Percentiles rank a stretch among this genome's conserved stretches.
Conservation (phyloP, 345 rosid species). For the Anacardium occidentale region DNA sequence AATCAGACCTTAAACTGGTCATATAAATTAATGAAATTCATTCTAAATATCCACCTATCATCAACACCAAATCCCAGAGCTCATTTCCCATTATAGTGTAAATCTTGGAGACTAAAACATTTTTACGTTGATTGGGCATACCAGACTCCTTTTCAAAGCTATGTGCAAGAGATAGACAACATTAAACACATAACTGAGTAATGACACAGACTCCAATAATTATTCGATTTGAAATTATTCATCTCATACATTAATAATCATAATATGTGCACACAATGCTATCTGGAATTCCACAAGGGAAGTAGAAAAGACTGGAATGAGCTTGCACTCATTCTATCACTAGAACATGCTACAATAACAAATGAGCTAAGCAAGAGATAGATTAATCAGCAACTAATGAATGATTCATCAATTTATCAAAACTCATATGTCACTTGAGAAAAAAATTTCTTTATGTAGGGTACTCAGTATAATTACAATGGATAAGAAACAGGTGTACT, state of each 20-base stretch:
- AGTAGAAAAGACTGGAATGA: background rate
- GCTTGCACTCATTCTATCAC: background rate
- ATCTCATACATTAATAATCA: background rate
- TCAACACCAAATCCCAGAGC: background rate
- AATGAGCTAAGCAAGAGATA: conserved; percentile 7
- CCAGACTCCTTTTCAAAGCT: background rate
- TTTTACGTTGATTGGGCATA: background rate
- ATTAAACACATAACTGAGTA: background rate
- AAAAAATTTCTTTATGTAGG: conserved; percentile 30
- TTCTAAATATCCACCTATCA: background rate
- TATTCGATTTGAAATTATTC: background rate
- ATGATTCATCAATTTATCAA: conserved; percentile 6
- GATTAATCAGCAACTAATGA: conserved; percentile 9
- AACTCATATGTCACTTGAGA: conserved; percentile 18
- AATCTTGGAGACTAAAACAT: background rate
- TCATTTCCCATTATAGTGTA: background rate
- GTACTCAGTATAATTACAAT: conserved; percentile 58
- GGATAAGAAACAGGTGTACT: conserved; percentile 72
- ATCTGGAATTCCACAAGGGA: background rate
- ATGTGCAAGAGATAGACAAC: background rate
- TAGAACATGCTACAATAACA: background rate
- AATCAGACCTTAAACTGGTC: conserved; percentile 9
- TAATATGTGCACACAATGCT: background rate
- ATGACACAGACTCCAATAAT: background rate
- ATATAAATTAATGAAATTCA: background rate